A percentile compares a stretch with the other conserved stretches of the same genome.
Conservation (phyloP, 352 stramenopile species). For the Phytopythium chamaehyphon region DNA sequence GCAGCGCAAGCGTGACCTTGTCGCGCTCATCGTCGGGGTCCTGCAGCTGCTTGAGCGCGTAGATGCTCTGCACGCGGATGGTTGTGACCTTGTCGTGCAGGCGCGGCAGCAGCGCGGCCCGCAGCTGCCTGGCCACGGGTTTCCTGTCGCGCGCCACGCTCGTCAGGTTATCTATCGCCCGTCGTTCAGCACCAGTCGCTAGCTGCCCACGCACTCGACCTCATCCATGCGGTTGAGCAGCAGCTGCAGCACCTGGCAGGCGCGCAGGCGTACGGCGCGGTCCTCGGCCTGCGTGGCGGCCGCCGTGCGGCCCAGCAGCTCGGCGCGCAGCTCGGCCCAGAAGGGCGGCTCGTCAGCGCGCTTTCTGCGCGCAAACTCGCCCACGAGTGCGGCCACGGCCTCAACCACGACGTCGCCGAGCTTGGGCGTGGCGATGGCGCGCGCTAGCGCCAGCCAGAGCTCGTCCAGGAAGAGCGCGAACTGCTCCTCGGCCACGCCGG, state of each 20-base stretch:
- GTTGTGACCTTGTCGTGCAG: constrained; percentile 60
- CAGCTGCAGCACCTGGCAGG: constrained; percentile 61
- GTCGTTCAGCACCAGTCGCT: not conserved
- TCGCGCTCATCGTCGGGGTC: constrained; percentile 32
- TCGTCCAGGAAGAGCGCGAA: constrained; percentile 63
- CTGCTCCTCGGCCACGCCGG: constrained; percentile 39
- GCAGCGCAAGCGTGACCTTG: constrained; percentile 36
- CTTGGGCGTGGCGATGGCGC: constrained; percentile 45
- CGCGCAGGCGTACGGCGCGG: constrained; percentile 44
- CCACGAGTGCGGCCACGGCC: constrained; percentile 50
- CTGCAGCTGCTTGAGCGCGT: constrained; percentile 61
- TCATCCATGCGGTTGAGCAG: constrained; percentile 45
- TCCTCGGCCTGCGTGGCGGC: constrained; percentile 58
- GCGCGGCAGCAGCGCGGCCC: constrained; percentile 36
- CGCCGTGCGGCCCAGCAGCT: constrained; percentile 43
- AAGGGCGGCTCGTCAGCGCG: constrained; percentile 15
- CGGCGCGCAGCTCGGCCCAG: constrained; percentile 21
- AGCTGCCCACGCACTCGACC: constrained; percentile 39
- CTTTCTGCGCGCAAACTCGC: constrained; percentile 32
- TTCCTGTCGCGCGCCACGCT: constrained; percentile 20
- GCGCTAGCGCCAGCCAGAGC: constrained; percentile 45
- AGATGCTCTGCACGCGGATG: constrained; percentile 57
- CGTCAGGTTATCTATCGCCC: no score
- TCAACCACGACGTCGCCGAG: constrained; percentile 35
- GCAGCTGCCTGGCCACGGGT: constrained; percentile 28